Evolutionary conservation across 164 flowering plant genomes (phyloP), one percentile per base, ranked within the genome.

Genomic region (Vitis rupestris): DNA sequence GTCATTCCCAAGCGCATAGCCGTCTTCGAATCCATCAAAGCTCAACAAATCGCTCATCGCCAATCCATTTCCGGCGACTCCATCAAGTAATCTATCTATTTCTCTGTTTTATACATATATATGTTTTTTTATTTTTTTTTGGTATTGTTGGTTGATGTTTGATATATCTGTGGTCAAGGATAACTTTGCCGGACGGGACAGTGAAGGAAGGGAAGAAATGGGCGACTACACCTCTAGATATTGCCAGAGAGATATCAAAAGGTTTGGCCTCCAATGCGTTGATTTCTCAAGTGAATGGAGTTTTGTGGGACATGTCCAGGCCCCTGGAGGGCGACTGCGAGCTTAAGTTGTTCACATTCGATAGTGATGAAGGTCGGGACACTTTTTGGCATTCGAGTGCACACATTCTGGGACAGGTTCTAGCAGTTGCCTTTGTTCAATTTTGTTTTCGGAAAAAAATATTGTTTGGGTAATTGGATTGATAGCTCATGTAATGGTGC

Each of bases 381-480:
- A 95, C 99, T 0, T 86, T 96, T 59, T 93, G 99, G 99, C 99
- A 96, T 76, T 96, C 98, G 1, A 96, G 97, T 68, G 99, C 99
- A 47, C 98, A 93, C 78, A 96, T 96, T 70, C 92, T 96, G 17
- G 98, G 98, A 23, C 84, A 95, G 93, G 97, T 92, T 23, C 9
- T 50, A 16, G 12, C 37, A 9, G 16, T 29, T 55, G 14, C 19
- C 60, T 17, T 6, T 68, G 9, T 49, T 55, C 37, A 12, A 59
- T 15, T 50, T 67, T 19, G 70, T 49, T 50, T 65, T 51, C 5
- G 31, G 15, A 23, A 9, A 23, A 9, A 13, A 0, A 2, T 62
- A 7, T 23, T 59, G 53, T 23, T 7, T 48, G 53, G 44, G 2
- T 58, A 1, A 11, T 67, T 67, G 67, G 19, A 65, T 44, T 54